Evolutionary conservation across 257 asterid genomes (phyloP).

Genomic region (Primulina huaijiensis): DNA sequence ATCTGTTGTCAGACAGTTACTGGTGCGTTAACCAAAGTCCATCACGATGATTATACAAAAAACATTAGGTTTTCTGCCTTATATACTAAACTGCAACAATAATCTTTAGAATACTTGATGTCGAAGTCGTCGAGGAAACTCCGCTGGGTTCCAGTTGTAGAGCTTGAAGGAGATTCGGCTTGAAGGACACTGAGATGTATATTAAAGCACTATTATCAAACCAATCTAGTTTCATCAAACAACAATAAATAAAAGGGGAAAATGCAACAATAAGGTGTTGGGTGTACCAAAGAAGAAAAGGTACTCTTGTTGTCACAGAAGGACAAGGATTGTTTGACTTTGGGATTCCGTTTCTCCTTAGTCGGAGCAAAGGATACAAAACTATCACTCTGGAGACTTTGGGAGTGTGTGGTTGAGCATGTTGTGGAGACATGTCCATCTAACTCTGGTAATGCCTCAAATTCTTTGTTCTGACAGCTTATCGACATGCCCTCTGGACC

Average conservation of each 20-base stretch:
- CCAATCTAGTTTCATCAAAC: conserved; percentile 21
- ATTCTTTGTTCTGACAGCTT: conserved; percentile 48
- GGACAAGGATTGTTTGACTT: conserved; percentile 47
- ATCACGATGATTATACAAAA: conserved; percentile 22
- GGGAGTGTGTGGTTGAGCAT: conserved; percentile 41
- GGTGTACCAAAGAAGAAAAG: conserved; percentile 67
- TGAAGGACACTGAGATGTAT: conserved; percentile 66
- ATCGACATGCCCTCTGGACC: conserved; percentile 44
- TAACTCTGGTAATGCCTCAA: conserved; percentile 47
- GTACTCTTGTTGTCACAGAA: conserved; percentile 55
- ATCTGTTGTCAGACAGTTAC: conserved; percentile 45
- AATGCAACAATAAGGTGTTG: conserved; percentile 20
- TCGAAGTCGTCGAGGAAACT: conserved; percentile 85
- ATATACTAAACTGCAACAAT: conserved; percentile 67
- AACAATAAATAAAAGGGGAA: conserved; percentile 12
- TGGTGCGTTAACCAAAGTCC: conserved; percentile 29
- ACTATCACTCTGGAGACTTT: conserved; percentile 49
- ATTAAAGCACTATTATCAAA: conserved; percentile 18
- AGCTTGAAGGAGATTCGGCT: conserved; percentile 95
- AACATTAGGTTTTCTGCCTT: conserved; percentile 27
- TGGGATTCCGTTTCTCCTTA: conserved; percentile 45
- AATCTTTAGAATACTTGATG: conserved; percentile 79
- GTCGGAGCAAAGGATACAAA: conserved; percentile 38
- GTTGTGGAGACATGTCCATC: conserved; percentile 50
- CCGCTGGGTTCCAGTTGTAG: conserved; percentile 97